Percentiles rank a stretch among this genome's conserved stretches.
These are phyloP conservation scores for Candida mattraensis DNA, from an alignment of 805 yeast genomes.

Conservation along the genomic window DNA sequence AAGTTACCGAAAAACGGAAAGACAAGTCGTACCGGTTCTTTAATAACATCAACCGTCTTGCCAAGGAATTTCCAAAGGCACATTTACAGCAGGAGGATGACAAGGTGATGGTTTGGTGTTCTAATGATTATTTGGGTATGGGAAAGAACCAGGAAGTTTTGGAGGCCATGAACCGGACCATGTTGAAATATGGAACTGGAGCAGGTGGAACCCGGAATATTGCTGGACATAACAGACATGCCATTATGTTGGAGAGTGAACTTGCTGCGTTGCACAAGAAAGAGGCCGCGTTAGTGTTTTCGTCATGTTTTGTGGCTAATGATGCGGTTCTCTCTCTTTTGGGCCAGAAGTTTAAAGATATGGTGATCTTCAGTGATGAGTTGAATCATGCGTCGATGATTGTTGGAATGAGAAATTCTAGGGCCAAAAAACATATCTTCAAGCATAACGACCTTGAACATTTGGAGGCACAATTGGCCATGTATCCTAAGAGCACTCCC, in stretches of 20 bases:
- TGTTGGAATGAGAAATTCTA: constrained; percentile 88
- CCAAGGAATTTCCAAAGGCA: constrained; percentile 90
- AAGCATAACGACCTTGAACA: constrained; percentile 87
- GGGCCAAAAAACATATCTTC: constrained; percentile 84
- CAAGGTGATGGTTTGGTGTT: constrained; percentile 98
- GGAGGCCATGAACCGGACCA: constrained; percentile 71
- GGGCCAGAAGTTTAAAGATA: constrained; percentile 86
- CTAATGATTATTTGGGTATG: constrained; percentile 96
- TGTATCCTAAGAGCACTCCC: constrained; percentile 84
- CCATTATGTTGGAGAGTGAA: constrained; percentile 83
- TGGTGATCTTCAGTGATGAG: constrained; percentile 91
- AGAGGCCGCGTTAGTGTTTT: constrained; percentile 91
- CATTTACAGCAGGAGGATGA: constrained; percentile 74
- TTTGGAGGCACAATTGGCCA: constrained; percentile 73
- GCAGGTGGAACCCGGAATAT: constrained; percentile 99
- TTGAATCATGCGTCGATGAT: constrained; percentile 98
- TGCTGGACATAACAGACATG: constrained; percentile 94
- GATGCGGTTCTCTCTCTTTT: constrained; percentile 90
- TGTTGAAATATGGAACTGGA: constrained; percentile 93
- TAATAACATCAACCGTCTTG: constrained; percentile 95
- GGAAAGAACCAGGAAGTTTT: constrained; percentile 76
- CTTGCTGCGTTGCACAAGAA: constrained; percentile 90
- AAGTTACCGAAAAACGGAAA: constrained; percentile 68
- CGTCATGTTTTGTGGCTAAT: constrained; percentile 95
- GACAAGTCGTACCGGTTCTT: constrained; percentile 95